Base-by-base conservation (phyloP, 352 stramenopile genomes). In the Phytophthora palmivora region DNA sequence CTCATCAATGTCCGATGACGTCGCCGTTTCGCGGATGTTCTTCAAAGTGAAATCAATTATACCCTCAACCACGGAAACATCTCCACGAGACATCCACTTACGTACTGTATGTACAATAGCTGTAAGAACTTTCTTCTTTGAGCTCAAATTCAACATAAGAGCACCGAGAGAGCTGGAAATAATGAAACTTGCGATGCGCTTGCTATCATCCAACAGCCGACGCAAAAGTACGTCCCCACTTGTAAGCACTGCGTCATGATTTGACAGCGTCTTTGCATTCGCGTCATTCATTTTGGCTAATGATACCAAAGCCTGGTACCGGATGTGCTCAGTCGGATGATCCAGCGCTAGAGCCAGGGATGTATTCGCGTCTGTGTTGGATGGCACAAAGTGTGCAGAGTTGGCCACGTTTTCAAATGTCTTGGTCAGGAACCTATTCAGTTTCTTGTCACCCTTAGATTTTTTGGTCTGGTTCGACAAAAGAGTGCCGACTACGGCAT, bases 321-420 rank as follows among this genome's bases (percentile, higher is more conserved):
- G 85, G 26, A 83, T 92, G 56, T 78, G 63, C 47, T 88, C 85
- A 8, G 72, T 92, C 41, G 84, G 79, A 49, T 94, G 86, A 55
- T 96, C 88, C 14, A 96, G 60, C 11, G 88, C 85, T 4, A 94
- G 70, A 5, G 86, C 76, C 6, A 96, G 55, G 6, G 86, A 94
- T 24, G 84, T 94, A 53, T 77, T 87, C n/a, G 80, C 80, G 44
- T 89, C 75, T 5, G 69, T 74, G 26, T 63, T 72, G 1, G 76
- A 82, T 11, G 83, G 82, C 47, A 94, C 57, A 63, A 92, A 94
- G 54, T 91, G 83, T 8, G 86, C 81, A 46, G 86, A 92, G 59
- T 92, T 91, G 4, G 86, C 72, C 7, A 94, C 70, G 34, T 82
- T 81, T 16, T 79, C 65, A 57, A 94, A 92, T 19, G 86, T 92